Evolutionary conservation across 2,329 filamentous ascomycete species (phyloP).

Genomic region (Aspergillus calidoustus): DNA sequence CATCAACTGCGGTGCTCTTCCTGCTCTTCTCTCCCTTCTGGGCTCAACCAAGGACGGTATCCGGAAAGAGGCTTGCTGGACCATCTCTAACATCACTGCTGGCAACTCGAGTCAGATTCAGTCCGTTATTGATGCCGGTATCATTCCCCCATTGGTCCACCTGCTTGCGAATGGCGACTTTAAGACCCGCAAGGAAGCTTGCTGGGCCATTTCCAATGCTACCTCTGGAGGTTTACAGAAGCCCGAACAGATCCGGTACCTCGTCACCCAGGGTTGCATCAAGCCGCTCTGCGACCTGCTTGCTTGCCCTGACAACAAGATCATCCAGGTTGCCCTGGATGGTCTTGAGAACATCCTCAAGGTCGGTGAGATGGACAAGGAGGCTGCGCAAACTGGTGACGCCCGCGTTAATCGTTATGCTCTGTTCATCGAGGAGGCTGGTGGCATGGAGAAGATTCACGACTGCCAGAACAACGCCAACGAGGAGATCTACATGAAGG

Average conservation of each 20-base stretch:
- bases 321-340: slow-evolving; percentile 97
- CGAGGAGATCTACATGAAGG: slow-evolving; percentile 99
- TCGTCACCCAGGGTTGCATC: slow-evolving; percentile 93
- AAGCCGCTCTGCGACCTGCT: slow-evolving; percentile 95
- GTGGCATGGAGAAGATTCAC: slow-evolving; percentile 99
- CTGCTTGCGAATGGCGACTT: slow-evolving; percentile 95
- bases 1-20: slow-evolving; percentile 94
- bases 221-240: slow-evolving; percentile 97
- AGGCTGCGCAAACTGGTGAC: slow-evolving; percentile 63
- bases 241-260: slow-evolving; percentile 96
- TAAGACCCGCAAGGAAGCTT: slow-evolving; percentile 98
- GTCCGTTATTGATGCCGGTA: slow-evolving; percentile 93
- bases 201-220: slow-evolving; percentile 99
- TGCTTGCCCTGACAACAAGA: slow-evolving; percentile 98
- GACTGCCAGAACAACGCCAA: slow-evolving; percentile 99
- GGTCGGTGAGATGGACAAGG: slow-evolving; percentile 98
- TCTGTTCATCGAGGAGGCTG: slow-evolving; percentile 97
- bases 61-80: slow-evolving; percentile 99
- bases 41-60: slow-evolving; percentile 99
- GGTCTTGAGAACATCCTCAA: slow-evolving; percentile 99
- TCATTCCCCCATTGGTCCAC: slow-evolving; percentile 95
- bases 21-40: slow-evolving; percentile 88
- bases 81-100: slow-evolving; percentile 97
- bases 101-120: slow-evolving; percentile 98
- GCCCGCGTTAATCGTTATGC: slow-evolving; percentile 86